These are phyloP conservation scores for Mycocentrospora acerina DNA, from an alignment of 2,329 filamentous ascomycete genomes.

Conservation along the genomic window DNA sequence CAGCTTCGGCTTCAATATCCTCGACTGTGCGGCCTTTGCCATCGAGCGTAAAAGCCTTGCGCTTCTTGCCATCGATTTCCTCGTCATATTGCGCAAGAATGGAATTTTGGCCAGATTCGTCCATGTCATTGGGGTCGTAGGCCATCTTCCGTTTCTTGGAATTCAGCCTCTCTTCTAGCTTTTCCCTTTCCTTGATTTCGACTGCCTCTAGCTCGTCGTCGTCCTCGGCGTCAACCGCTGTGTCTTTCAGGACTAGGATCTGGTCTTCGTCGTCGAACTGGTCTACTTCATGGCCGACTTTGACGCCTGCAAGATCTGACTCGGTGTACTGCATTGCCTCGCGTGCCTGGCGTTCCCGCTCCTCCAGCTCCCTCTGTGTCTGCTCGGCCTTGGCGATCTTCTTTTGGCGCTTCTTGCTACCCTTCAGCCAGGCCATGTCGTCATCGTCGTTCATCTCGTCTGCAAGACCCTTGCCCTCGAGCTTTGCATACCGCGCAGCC, in stretches of 20 bases:
- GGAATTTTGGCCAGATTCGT: constrained; percentile 62
- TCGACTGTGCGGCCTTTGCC: constrained; percentile 67
- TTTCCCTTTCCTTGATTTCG: constrained; percentile 70
- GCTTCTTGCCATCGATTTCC: constrained; percentile 87
- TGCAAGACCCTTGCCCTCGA: constrained; percentile 82
- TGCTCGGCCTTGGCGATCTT: constrained; percentile 75
- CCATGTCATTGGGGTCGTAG: constrained; percentile 81
- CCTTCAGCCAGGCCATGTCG: constrained; percentile 82
- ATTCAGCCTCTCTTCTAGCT: constrained; percentile 72
- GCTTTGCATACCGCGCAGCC: constrained; percentile 70
- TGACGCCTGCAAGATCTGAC: constrained; percentile 84
- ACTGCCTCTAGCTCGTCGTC: constrained; percentile 88
- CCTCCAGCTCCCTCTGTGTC: constrained; percentile 74
- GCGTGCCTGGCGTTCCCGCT: constrained; percentile 65
- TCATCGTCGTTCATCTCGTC: constrained; percentile 72
- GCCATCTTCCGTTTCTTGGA: constrained; percentile 86
- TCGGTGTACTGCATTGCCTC: constrained; percentile 72
- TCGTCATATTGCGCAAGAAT: constrained; percentile 94
- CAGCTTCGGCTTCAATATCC: constrained; percentile 62
- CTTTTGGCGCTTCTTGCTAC: constrained; percentile 91
- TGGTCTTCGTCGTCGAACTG: constrained; percentile 86
- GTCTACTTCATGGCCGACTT: constrained; percentile 83
- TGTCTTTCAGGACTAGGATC: constrained; percentile 91
- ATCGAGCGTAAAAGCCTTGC: constrained; percentile 84
- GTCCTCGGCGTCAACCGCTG: constrained; percentile 77